These are phyloP conservation scores for Polyplosphaeria fusca DNA, from an alignment of 495 filamentous ascomycete genomes.

Conservation along the genomic window DNA sequence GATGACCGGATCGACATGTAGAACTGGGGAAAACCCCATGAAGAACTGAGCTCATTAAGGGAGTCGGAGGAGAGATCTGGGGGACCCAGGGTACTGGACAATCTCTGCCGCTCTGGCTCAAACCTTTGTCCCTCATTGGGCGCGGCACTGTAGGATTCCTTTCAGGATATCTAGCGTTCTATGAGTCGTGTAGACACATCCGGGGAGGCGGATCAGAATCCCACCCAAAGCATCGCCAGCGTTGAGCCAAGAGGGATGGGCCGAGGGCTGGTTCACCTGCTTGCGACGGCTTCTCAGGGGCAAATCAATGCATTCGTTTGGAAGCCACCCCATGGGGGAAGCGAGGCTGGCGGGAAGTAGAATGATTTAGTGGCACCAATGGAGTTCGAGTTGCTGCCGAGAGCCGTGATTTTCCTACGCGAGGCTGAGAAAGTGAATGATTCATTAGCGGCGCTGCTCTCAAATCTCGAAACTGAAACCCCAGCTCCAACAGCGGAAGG, in stretches of 20 bases:
- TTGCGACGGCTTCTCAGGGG: not conserved
- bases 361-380: not conserved
- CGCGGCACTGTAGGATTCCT: not conserved
- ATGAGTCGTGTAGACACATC: not conserved
- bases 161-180: not conserved
- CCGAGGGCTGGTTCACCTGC: not conserved
- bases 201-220: not conserved
- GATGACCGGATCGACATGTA: not conserved
- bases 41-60: not conserved
- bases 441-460: not conserved
- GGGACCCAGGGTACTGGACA: not conserved
- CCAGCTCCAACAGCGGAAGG: not conserved
- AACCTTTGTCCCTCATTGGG: not conserved
- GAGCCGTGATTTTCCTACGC: not conserved
- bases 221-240: not conserved
- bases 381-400: not conserved
- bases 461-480: not conserved
- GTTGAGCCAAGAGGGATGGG: not conserved
- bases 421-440: not conserved
- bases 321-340: conserved; percentile 4
- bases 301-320: not conserved
- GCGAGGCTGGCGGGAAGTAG: not conserved
- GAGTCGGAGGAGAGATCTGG: not conserved
- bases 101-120: not conserved
- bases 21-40: not conserved